Conservation (phyloP, 208 protist genomes). For the Leishmania arabica region DNA sequence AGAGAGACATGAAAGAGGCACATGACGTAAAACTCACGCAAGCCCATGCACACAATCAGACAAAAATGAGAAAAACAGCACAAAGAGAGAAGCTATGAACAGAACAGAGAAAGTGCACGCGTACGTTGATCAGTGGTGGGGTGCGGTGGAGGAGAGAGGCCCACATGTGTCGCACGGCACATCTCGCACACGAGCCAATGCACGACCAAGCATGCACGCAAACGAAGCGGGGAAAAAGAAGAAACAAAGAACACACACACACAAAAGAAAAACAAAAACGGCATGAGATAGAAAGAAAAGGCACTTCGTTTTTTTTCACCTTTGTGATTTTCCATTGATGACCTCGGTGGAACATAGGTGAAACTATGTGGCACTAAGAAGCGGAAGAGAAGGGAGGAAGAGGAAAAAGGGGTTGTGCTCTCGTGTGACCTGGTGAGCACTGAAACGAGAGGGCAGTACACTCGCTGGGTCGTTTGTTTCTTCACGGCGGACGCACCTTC, state of each 20-base stretch:
- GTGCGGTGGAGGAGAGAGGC: background rate
- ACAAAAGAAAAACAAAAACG: background rate
- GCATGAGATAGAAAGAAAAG: too few relatives aligned
- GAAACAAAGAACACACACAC: background rate
- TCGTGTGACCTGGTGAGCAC: background rate
- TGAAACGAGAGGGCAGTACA: background rate
- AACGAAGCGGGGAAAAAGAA: background rate
- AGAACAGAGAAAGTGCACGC: slow-evolving; percentile 1
- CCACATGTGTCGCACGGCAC: background rate
- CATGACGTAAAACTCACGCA: background rate
- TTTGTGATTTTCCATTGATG: background rate
- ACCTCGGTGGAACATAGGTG: background rate
- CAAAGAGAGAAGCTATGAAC: background rate
- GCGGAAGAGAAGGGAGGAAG: background rate
- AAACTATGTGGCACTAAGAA: background rate
- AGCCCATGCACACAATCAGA: background rate
- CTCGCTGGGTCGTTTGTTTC: background rate
- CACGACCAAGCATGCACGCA: background rate
- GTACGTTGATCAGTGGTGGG: background rate
- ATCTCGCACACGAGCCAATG: background rate
- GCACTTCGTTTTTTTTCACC: background rate
- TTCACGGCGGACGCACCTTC: background rate
- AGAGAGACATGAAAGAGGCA: background rate
- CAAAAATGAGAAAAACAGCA: background rate
- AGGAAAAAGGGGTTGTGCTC: background rate